Percentiles rank a stretch among this genome's conserved stretches.
Evolutionary conservation across 2,329 filamentous ascomycete species (phyloP).

Genomic region (Fusarium marasasianum): DNA sequence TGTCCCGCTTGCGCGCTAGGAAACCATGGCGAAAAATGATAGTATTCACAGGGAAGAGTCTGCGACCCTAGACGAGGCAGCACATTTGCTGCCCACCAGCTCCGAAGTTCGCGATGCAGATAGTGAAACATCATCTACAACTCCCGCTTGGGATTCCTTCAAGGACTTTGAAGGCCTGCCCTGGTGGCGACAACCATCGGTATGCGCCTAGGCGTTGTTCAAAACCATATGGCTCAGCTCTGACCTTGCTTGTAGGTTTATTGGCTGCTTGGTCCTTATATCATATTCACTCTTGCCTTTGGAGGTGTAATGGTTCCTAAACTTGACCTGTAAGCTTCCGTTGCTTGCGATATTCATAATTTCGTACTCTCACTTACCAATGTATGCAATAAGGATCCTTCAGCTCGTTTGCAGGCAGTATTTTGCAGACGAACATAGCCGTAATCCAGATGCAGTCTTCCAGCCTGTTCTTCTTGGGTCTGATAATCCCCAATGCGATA

Average conservation of each 20-base stretch:
- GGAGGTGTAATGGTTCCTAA: conserved; percentile 88
- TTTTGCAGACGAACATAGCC: conserved; percentile 71
- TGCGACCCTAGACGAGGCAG: conserved; percentile 46
- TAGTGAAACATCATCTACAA: conserved; percentile 26
- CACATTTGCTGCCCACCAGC: conserved; percentile 50
- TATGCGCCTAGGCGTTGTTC: conserved; percentile 48
- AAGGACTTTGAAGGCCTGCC: conserved; percentile 69
- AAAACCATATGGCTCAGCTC: conserved; percentile 10
- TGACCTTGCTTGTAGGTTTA: conserved; percentile 66
- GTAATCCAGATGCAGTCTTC: conserved; percentile 68
- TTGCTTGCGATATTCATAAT: not conserved
- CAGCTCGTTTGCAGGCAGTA: conserved; percentile 86
- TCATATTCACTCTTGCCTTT: conserved; percentile 85
- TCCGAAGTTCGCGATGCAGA: conserved; percentile 12
- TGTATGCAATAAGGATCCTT: conserved; percentile 66
- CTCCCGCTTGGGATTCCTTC: conserved; percentile 56
- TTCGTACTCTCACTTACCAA: conserved; percentile 17
- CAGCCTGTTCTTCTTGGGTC: conserved; percentile 72
- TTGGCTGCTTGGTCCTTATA: conserved; percentile 85
- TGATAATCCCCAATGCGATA: conserved; percentile 82
- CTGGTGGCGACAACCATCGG: conserved; percentile 71
- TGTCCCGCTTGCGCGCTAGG: not conserved
- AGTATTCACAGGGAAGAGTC: conserved; percentile 5
- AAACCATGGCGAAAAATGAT: conserved; percentile 21
- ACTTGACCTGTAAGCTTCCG: conserved; percentile 72